Evolutionary conservation across 257 asterid species (phyloP).

Genomic region (Nicotiana sylvestris): DNA sequence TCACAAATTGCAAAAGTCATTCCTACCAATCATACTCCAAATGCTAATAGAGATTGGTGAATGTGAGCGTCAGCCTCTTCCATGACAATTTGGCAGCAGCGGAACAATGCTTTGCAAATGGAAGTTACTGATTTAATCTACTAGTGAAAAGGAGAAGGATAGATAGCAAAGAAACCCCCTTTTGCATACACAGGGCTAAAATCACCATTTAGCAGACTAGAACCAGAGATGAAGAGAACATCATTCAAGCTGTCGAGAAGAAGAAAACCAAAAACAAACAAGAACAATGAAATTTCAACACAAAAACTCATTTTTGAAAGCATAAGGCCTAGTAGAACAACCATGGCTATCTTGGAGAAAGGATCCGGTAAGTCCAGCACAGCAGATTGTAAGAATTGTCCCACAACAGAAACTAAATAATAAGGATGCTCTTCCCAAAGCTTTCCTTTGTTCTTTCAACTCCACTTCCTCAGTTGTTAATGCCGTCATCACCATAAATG

Average conservation of each 20-base stretch:
- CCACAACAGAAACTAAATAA: neutral
- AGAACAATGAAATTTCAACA: neutral
- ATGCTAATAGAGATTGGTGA: neutral
- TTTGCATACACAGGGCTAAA: neutral
- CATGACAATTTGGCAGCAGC: neutral
- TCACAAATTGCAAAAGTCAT: neutral
- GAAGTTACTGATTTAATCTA: neutral
- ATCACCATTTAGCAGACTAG: neutral
- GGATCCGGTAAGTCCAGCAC: neutral
- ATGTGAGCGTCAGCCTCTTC: neutral
- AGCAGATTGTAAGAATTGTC: neutral
- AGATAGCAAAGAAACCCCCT: constrained; percentile 1
- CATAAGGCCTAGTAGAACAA: neutral
- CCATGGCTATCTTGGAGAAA: constrained; percentile 2
- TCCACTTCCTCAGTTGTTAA: constrained; percentile 1
- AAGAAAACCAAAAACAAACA: neutral
- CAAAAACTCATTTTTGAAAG: constrained; percentile 2
- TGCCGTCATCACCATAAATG: neutral
- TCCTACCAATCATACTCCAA: constrained; percentile 3
- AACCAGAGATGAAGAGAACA: neutral
- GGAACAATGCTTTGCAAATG: neutral
- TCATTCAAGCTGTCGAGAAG: neutral
- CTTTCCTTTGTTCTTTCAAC: neutral
- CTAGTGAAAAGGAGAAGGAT: neutral
- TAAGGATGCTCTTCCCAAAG: neutral